Evolutionary conservation across 495 filamentous ascomycete genomes (phyloP).

Genomic region (Lophiotrema nucula): DNA sequence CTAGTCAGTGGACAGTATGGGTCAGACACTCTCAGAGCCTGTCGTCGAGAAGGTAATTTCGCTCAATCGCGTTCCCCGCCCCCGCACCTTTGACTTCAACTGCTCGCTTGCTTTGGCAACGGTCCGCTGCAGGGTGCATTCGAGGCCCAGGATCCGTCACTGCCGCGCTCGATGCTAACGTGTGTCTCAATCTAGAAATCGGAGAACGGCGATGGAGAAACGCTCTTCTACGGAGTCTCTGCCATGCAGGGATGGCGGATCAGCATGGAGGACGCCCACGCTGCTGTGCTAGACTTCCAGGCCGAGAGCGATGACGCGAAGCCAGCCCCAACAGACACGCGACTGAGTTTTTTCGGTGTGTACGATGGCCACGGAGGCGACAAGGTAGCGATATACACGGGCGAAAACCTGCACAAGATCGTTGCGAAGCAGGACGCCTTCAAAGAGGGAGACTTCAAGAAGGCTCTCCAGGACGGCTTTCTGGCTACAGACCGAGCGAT

Average conservation of each 20-base stretch:
- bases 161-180: not conserved
- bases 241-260: constrained; percentile 99
- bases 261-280: constrained; percentile 98
- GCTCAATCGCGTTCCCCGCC: constrained; percentile 18
- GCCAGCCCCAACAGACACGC: constrained; percentile 59
- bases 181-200: constrained; percentile 60
- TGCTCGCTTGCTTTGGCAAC: constrained; percentile 23
- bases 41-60: constrained; percentile 93
- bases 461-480: constrained; percentile 96
- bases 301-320: constrained; percentile 58
- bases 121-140: not conserved
- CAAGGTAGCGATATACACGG: constrained; percentile 90
- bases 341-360: constrained; percentile 94
- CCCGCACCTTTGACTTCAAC: constrained; percentile 29
- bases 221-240: constrained; percentile 87
- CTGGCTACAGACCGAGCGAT: constrained; percentile 94
- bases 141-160: not conserved
- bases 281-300: constrained; percentile 81
- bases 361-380: constrained; percentile 98
- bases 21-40: constrained; percentile 98
- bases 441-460: constrained; percentile 85
- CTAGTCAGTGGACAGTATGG: constrained; percentile 58
- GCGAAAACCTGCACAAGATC: constrained; percentile 90
- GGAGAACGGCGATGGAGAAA: constrained; percentile 85
- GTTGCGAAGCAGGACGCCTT: constrained; percentile 91